These are phyloP conservation scores for Comarum palustre DNA, from an alignment of 306 rosid species.

Conservation along the genomic window DNA sequence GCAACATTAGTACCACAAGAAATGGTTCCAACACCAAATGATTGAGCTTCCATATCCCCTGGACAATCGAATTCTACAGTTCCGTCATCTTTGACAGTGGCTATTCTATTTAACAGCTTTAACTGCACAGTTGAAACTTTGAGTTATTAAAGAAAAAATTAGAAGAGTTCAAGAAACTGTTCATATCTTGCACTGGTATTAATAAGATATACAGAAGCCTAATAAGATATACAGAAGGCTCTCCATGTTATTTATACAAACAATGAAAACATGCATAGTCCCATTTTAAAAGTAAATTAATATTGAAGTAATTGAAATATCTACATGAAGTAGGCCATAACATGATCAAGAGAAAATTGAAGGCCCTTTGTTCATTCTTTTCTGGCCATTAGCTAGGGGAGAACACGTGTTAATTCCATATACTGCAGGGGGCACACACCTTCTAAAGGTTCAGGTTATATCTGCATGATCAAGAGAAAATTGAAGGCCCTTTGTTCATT, in stretches of 20 bases:
- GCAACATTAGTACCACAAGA: slow-evolving; percentile 30
- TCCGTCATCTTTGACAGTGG: slow-evolving; percentile 89
- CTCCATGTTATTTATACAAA: neutral
- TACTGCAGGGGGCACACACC: neutral
- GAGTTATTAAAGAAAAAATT: slow-evolving; percentile 3
- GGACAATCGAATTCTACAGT: slow-evolving; percentile 93
- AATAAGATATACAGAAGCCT: neutral
- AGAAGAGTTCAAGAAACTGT: neutral
- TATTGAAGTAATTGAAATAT: neutral
- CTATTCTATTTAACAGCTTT: slow-evolving; percentile 74
- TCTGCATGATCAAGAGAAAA: neutral
- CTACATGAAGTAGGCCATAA: neutral
- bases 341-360: neutral
- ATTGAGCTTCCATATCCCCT: slow-evolving; percentile 60
- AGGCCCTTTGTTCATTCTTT: neutral
- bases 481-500: neutral
- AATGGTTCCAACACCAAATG: slow-evolving; percentile 33
- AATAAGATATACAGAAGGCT: neutral
- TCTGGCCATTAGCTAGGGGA: neutral
- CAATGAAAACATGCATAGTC: neutral
- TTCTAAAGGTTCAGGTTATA: neutral
- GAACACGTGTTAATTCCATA: neutral
- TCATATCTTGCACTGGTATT: neutral
- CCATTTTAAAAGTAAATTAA: too few species aligned
- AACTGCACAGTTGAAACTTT: slow-evolving; percentile 57